These are phyloP conservation scores for Phytophthora constricta DNA, from an alignment of 352 stramenopile genomes.

Conservation along the genomic window DNA sequence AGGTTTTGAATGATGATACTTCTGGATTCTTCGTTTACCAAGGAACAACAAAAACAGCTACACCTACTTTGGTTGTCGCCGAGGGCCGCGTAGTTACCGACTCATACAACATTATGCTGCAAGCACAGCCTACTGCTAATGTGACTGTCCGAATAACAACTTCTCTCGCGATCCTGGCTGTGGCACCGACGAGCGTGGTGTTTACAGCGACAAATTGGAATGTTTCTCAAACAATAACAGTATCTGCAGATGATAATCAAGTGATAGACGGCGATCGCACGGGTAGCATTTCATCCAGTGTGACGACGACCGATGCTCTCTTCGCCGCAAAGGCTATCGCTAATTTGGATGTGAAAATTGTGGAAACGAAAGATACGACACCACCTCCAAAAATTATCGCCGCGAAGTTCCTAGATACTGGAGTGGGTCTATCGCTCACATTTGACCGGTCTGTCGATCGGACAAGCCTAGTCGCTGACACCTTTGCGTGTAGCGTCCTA, in stretches of 20 bases:
- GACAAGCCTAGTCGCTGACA: slow-evolving; percentile 30
- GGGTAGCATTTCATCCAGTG: slow-evolving; percentile 34
- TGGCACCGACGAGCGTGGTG: slow-evolving; percentile 38
- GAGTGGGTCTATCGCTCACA: slow-evolving; percentile 43
- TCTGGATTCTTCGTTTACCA: slow-evolving; percentile 58
- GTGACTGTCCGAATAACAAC: slow-evolving; percentile 42
- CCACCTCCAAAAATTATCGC: slow-evolving; percentile 60
- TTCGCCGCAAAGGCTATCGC: slow-evolving; percentile 40
- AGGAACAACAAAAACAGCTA: slow-evolving; percentile 34
- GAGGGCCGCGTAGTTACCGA: slow-evolving; percentile 54
- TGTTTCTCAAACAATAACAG: slow-evolving; percentile 41
- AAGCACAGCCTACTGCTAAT: slow-evolving; percentile 47
- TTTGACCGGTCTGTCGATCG: slow-evolving; percentile 63
- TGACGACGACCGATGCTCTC: slow-evolving; percentile 37
- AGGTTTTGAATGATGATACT: slow-evolving; percentile 61
- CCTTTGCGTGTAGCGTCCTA: slow-evolving; percentile 55
- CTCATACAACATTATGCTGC: slow-evolving; percentile 56
- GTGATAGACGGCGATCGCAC: slow-evolving; percentile 51
- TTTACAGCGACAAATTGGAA: slow-evolving; percentile 64
- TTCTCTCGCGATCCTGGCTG: slow-evolving; percentile 47
- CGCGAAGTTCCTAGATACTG: slow-evolving; percentile 62
- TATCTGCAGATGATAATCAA: slow-evolving; percentile 58
- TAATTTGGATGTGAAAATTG: slow-evolving; percentile 52
- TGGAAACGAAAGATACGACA: slow-evolving; percentile 67
- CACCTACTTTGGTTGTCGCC: slow-evolving; percentile 51